Evolutionary conservation across 768 basidiomycete species (phyloP).

Genomic region (Cantharellus cinnabarinus): DNA sequence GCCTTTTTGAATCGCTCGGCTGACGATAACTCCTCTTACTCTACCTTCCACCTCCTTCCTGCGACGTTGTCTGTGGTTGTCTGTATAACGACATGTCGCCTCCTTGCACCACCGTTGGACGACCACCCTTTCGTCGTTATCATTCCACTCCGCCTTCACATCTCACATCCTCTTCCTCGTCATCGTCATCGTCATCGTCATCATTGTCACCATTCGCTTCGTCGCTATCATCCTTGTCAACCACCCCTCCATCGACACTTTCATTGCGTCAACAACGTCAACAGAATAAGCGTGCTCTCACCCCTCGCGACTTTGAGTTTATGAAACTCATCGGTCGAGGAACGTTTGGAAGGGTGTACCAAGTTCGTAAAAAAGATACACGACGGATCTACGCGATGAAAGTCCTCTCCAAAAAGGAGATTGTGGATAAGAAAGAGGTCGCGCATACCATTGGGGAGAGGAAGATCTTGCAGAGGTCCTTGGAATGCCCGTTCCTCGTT

Average conservation of each 20-base stretch:
- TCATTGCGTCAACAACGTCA: background rate
- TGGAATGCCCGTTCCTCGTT: constrained; percentile 92
- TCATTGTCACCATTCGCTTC: constrained; percentile 11
- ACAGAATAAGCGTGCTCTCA: constrained; percentile 67
- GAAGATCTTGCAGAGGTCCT: constrained; percentile 86
- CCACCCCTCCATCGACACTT: background rate
- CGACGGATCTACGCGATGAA: constrained; percentile 99
- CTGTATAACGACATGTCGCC: too few species aligned
- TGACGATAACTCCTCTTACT: too few species aligned
- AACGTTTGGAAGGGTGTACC: constrained; percentile 96
- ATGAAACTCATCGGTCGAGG: constrained; percentile 96
- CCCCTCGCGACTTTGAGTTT: constrained; percentile 95
- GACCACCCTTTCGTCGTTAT: too few species aligned
- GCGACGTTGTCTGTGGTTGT: too few species aligned
- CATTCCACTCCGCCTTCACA: constrained; percentile 8
- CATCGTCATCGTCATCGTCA: too few species aligned
- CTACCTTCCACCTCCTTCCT: too few species aligned
- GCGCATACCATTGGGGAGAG: constrained; percentile 98
- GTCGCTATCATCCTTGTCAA: background rate
- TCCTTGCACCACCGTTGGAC: too few species aligned
- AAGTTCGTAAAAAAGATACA: constrained; percentile 95
- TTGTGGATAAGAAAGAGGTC: constrained; percentile 96
- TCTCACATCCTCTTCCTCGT: constrained; percentile 2
- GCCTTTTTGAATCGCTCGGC: background rate
- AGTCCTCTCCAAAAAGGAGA: constrained; percentile 95